Conservation (phyloP, 2,329 filamentous ascomycete species). For the Thermomyces lanuginosus region DNA sequence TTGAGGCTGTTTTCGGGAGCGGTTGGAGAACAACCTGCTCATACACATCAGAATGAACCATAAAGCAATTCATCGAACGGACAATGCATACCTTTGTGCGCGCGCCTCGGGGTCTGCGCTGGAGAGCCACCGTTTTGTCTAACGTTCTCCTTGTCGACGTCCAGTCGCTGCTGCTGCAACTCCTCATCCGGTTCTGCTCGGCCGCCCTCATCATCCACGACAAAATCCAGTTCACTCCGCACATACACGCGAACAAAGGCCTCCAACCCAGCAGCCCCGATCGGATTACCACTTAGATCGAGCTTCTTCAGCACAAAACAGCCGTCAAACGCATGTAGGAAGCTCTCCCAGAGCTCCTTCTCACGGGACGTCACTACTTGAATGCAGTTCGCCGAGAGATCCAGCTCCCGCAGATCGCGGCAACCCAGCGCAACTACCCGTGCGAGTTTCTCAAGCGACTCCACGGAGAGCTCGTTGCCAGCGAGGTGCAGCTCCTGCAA, state of each 20-base stretch:
- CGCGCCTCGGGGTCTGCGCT: too few species aligned
- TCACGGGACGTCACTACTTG: slow-evolving; percentile 16
- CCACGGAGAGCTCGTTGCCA: slow-evolving; percentile 29
- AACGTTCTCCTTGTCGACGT: too few species aligned
- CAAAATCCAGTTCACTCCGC: slow-evolving; percentile 19
- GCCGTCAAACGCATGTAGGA: slow-evolving; percentile 27
- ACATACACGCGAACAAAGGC: slow-evolving; percentile 28
- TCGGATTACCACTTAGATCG: slow-evolving; percentile 29
- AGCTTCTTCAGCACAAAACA: slow-evolving; percentile 30
- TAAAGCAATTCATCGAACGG: too few species aligned
- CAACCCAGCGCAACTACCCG: slow-evolving; percentile 25
- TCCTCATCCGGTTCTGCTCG: slow-evolving; percentile 1
- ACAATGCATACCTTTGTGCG: too few species aligned
- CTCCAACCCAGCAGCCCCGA: slow-evolving; percentile 31
- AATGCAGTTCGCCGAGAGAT: slow-evolving; percentile 32
- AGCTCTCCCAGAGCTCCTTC: slow-evolving; percentile 26
- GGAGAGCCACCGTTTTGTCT: too few species aligned
- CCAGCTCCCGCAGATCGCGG: slow-evolving; percentile 31
- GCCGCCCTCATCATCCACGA: slow-evolving; percentile 14
- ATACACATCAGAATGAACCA: too few species aligned
- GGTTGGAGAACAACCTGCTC: slow-evolving; percentile 1
- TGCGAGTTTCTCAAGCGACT: slow-evolving; percentile 26
- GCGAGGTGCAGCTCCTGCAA: slow-evolving; percentile 32
- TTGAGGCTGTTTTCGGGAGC: slow-evolving; percentile 9
- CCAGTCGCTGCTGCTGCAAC: too few species aligned